Percentiles rank a stretch among this genome's conserved stretches.
Evolutionary conservation across 2,329 filamentous ascomycete species (phyloP).

Genomic region (Ceratocystis ficicola): DNA sequence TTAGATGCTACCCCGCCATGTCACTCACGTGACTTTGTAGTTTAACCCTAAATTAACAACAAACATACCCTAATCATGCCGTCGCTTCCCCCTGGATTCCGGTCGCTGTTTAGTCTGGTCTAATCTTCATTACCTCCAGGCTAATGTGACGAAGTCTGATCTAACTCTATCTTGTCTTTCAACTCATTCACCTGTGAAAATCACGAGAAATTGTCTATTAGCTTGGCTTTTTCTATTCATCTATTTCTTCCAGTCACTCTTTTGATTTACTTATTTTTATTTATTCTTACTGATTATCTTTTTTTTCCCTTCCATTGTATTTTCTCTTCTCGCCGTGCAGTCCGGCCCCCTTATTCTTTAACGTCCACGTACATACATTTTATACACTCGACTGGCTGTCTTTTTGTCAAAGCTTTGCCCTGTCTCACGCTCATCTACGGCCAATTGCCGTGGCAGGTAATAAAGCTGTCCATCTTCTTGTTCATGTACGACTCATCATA

Average conservation of each 20-base stretch:
- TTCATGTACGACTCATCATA: background rate
- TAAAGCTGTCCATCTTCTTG: background rate
- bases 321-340: background rate
- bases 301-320: background rate
- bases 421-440: background rate
- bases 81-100: background rate
- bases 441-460: background rate
- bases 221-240: background rate
- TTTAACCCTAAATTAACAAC: background rate
- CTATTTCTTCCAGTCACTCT: conserved; percentile 9
- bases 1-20: conserved; percentile 4
- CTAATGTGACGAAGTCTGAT: background rate
- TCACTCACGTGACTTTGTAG: background rate
- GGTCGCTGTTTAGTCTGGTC: background rate
- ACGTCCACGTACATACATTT: background rate
- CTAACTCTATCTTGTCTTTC: background rate
- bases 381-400: no score
- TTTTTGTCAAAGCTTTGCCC: background rate
- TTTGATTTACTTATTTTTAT: conserved; percentile 2
- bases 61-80: background rate
- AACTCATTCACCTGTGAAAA: background rate
- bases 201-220: background rate
- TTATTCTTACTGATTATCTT: conserved; percentile 1
- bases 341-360: background rate
- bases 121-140: background rate